phyloP scores from a whole-genome alignment of 106 monocot genomes.

The Apostasia shenzhenica region DNA sequence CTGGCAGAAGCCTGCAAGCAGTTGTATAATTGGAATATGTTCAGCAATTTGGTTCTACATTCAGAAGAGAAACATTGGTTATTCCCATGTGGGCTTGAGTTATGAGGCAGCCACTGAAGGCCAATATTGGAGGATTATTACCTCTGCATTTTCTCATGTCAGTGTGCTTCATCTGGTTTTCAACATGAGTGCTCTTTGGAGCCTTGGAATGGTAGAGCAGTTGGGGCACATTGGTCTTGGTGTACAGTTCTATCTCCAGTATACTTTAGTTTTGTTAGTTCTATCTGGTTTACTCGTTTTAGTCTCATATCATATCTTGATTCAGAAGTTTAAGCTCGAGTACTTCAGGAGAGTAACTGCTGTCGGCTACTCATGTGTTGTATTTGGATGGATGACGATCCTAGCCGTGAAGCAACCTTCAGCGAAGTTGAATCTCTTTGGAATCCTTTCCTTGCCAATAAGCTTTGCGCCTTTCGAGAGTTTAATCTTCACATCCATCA shows the following conservation, averaged over 20 bases:
- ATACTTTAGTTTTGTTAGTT: conserved; percentile 67
- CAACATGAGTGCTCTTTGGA: conserved; percentile 96
- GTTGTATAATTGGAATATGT: conserved; percentile 69
- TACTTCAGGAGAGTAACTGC: conserved; percentile 78
- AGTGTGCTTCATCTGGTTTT: conserved; percentile 81
- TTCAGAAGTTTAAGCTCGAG: conserved; percentile 81
- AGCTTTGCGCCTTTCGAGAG: conserved; percentile 97
- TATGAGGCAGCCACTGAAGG: conserved; percentile 74
- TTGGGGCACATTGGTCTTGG: conserved; percentile 57
- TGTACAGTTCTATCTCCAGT: conserved; percentile 72
- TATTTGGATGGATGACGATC: conserved; percentile 99
- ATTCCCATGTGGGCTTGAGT: conserved; percentile 68
- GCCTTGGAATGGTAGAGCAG: conserved; percentile 72
- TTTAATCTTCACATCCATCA: conserved; percentile 82
- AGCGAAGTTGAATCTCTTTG: conserved; percentile 83
- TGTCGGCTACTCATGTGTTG: conserved; percentile 89
- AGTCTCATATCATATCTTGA: conserved; percentile 59
- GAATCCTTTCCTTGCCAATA: conserved; percentile 82
- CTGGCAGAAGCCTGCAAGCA: conserved; percentile 77
- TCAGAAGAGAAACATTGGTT: conserved; percentile 80
- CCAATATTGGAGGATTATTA: conserved; percentile 83
- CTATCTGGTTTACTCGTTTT: conserved; percentile 73
- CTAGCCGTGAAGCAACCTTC: conserved; percentile 89
- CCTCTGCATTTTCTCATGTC: conserved; percentile 90
- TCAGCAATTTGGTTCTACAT: conserved; percentile 76